Conservation (phyloP, 2,329 filamentous ascomycete species). For the Fusarium chlamydosporum region DNA sequence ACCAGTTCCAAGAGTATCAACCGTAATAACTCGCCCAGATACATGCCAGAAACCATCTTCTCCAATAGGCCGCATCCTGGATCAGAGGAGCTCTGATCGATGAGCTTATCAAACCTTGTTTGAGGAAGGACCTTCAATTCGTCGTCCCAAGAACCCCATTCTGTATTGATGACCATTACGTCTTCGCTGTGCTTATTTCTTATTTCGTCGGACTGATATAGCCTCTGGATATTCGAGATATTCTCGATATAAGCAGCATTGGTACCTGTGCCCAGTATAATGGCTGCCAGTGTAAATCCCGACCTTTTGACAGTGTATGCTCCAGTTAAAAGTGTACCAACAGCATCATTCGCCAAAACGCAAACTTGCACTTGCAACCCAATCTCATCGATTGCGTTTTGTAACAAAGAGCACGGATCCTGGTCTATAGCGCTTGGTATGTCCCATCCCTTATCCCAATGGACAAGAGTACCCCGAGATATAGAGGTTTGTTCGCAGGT, state of each 20-base stretch:
- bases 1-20: background rate
- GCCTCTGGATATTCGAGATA: background rate
- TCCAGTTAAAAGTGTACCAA: background rate
- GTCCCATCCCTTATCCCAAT: constrained; percentile 30
- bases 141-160: constrained; percentile 28
- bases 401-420: constrained; percentile 14
- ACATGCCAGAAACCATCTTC: constrained; percentile 29
- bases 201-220: rapidly evolving
- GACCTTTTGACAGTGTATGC: constrained; percentile 4
- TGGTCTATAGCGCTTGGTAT: constrained; percentile 6
- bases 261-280: constrained; percentile 11
- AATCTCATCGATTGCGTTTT: background rate
- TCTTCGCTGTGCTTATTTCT: rapidly evolving
- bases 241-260: constrained; percentile 19
- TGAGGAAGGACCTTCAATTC: background rate
- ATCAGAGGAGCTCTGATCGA: constrained; percentile 15
- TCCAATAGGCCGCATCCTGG: constrained; percentile 9
- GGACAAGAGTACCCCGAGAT: constrained; percentile 7
- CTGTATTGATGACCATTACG: constrained; percentile 19
- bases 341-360: constrained; percentile 17
- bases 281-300: background rate
- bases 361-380: background rate
- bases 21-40: constrained; percentile 7
- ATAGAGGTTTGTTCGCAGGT: constrained; percentile 14
- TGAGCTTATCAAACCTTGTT: constrained; percentile 11